phyloP scores from a whole-genome alignment of 306 rosid species.

The Sicyos edulis region DNA sequence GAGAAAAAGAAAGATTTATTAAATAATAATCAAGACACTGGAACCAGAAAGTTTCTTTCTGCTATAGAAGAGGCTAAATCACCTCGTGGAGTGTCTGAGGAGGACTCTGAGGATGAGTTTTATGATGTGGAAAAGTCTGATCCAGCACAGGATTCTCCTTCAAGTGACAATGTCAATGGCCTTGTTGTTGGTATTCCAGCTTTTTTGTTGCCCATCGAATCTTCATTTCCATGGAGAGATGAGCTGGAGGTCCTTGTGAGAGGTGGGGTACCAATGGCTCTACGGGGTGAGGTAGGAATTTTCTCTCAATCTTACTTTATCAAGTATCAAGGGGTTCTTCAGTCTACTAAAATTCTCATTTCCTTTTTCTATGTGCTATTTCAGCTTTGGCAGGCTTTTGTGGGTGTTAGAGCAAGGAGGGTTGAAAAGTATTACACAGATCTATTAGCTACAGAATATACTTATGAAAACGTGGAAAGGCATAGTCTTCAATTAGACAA shows the following conservation, averaged over 20 bases:
- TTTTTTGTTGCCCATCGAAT: slow-evolving; percentile 41
- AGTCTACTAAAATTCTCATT: slow-evolving; percentile 24
- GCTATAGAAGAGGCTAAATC: slow-evolving; percentile 53
- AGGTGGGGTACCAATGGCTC: slow-evolving; percentile 99
- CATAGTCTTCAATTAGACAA: slow-evolving; percentile 37
- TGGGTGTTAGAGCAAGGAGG: slow-evolving; percentile 70
- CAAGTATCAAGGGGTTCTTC: neutral
- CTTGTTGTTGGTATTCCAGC: slow-evolving; percentile 39
- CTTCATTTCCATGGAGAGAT: slow-evolving; percentile 73
- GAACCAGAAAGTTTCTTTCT: slow-evolving; percentile 43
- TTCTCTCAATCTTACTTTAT: slow-evolving; percentile 23
- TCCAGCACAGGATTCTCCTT: slow-evolving; percentile 62
- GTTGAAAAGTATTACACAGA: slow-evolving; percentile 76
- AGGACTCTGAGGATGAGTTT: slow-evolving; percentile 97
- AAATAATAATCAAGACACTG: slow-evolving; percentile 41
- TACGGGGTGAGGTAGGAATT: slow-evolving; percentile 81
- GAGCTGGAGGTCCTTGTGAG: slow-evolving; percentile 98
- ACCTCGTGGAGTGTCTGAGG: slow-evolving; percentile 65
- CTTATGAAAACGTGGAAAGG: slow-evolving; percentile 40
- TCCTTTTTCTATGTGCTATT: slow-evolving; percentile 13
- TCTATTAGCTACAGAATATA: slow-evolving; percentile 58
- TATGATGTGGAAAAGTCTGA: slow-evolving; percentile 95
- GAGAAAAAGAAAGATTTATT: slow-evolving; percentile 50
- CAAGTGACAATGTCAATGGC: slow-evolving; percentile 42
- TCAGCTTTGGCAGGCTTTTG: slow-evolving; percentile 99